phyloP scores from a whole-genome alignment of 1,284 basidiomycete genomes.

The Schizophyllum amplum region DNA sequence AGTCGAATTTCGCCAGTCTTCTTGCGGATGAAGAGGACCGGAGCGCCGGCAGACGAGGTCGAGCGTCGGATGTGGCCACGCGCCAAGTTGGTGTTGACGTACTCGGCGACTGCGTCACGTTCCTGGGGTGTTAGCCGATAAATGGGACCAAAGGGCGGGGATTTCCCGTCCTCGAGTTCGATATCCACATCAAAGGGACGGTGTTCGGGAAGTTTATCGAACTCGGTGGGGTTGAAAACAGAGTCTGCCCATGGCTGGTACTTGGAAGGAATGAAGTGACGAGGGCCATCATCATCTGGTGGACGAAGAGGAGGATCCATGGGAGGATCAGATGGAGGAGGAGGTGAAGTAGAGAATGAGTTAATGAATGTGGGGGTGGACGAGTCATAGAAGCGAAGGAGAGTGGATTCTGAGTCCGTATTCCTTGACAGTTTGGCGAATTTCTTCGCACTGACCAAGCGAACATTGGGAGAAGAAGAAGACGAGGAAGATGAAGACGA shows the following conservation, averaged over 20 bases:
- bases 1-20: constrained; percentile 26
- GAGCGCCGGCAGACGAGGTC: constrained; percentile 26
- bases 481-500: too few species aligned
- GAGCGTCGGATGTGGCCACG: constrained; percentile 28
- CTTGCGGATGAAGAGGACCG: constrained; percentile 30
- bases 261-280: constrained; percentile 1
- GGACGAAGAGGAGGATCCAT: not conserved
- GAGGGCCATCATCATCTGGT: not conserved
- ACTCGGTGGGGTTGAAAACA: constrained; percentile 15
- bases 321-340: not conserved
- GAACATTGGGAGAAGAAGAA: not conserved
- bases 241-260: constrained; percentile 6
- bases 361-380: not conserved
- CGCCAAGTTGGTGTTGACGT: constrained; percentile 28
- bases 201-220: constrained; percentile 15
- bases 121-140: constrained; percentile 26
- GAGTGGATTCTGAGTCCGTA: too few species aligned
- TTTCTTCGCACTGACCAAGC: too few species aligned
- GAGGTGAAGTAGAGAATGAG: not conserved
- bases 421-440: too few species aligned
- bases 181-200: constrained; percentile 19
- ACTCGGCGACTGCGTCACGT: constrained; percentile 21
- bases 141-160: constrained; percentile 24
- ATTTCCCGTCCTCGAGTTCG: constrained; percentile 23
- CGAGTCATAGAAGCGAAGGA: not conserved